phyloP scores from a whole-genome alignment of 23 red algal genomes.

The Gracilaria domingensis region DNA sequence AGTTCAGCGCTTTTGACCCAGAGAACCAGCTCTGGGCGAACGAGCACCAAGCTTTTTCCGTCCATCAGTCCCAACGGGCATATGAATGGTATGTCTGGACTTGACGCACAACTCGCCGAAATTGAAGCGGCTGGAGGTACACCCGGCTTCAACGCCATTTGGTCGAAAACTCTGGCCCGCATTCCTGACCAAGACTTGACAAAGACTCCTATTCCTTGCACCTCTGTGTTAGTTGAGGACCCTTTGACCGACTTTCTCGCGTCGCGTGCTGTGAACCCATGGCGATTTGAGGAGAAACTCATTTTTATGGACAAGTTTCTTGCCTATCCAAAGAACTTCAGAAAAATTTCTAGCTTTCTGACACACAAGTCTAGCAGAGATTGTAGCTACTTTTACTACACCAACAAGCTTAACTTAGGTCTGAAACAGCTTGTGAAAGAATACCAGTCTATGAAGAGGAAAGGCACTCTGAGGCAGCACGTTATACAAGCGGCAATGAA shows the following conservation, averaged over 20 bases:
- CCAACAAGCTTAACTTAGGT: slow-evolving; percentile 82
- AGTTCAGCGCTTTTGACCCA: slow-evolving; percentile 39
- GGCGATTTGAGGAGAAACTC: slow-evolving; percentile 75
- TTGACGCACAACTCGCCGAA: slow-evolving; percentile 42
- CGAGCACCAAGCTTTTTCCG: slow-evolving; percentile 61
- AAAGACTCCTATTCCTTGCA: slow-evolving; percentile 1
- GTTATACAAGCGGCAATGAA: slow-evolving; percentile 43
- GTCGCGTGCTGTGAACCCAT: slow-evolving; percentile 78
- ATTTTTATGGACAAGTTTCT: slow-evolving; percentile 89
- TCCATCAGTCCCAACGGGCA: slow-evolving; percentile 48
- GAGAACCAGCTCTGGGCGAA: slow-evolving; percentile 65
- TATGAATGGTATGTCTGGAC: slow-evolving; percentile 14
- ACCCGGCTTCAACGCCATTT: slow-evolving; percentile 41
- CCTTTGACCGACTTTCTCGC: slow-evolving; percentile 54
- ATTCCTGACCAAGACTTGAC: slow-evolving; percentile 63
- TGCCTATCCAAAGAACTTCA: slow-evolving; percentile 88
- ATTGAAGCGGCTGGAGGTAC: slow-evolving; percentile 73
- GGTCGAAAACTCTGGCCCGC: slow-evolving; percentile 55
- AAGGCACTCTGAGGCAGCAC: slow-evolving; percentile 52
- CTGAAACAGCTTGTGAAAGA: slow-evolving; percentile 77
- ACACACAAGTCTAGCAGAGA: slow-evolving; percentile 82
- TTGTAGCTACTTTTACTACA: slow-evolving; percentile 82
- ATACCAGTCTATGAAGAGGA: slow-evolving; percentile 65
- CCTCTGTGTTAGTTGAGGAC: slow-evolving; percentile 76
- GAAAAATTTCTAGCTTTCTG: slow-evolving; percentile 80